These are phyloP conservation scores for Bacidia gigantensis DNA, from an alignment of 495 filamentous ascomycete genomes.

Conservation along the genomic window DNA sequence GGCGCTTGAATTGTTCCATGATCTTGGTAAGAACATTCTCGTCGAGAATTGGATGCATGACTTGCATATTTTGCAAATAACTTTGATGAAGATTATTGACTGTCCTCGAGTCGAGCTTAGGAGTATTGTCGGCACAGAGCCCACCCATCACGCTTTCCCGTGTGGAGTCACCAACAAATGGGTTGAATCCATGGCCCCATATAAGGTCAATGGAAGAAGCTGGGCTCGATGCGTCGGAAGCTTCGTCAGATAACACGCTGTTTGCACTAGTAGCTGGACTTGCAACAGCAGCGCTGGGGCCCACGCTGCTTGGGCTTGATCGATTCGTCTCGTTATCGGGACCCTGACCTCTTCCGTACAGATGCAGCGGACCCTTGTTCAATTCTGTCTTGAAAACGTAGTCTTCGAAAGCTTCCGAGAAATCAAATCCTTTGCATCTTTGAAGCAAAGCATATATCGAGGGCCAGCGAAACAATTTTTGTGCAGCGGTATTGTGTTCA, in stretches of 20 bases:
- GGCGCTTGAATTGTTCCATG: constrained; percentile 38
- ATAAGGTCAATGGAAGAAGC: constrained; percentile 18
- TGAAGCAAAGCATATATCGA: constrained; percentile 45
- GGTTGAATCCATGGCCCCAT: constrained; percentile 27
- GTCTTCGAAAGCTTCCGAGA: constrained; percentile 33
- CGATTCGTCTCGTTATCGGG: constrained; percentile 27
- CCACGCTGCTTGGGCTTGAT: not conserved
- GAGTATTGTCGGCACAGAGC: constrained; percentile 43
- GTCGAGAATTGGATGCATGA: constrained; percentile 79
- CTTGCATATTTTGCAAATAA: constrained; percentile 70
- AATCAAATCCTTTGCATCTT: constrained; percentile 22
- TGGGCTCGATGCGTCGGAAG: constrained; percentile 17
- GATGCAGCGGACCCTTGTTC: constrained; percentile 55
- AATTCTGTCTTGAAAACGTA: constrained; percentile 69
- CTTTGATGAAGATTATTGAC: constrained; percentile 51
- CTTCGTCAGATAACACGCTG: constrained; percentile 21
- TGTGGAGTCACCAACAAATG: constrained; percentile 9
- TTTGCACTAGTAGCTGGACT: constrained; percentile 20
- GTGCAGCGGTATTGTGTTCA: constrained; percentile 71
- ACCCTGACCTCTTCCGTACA: constrained; percentile 71
- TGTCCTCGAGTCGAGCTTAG: constrained; percentile 49
- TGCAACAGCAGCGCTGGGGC: constrained; percentile 14
- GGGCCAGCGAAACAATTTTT: constrained; percentile 59
- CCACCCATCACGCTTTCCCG: constrained; percentile 28
- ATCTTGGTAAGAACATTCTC: constrained; percentile 32